phyloP scores from a whole-genome alignment of 306 rosid species.

The Cucurbita ficifolia region DNA sequence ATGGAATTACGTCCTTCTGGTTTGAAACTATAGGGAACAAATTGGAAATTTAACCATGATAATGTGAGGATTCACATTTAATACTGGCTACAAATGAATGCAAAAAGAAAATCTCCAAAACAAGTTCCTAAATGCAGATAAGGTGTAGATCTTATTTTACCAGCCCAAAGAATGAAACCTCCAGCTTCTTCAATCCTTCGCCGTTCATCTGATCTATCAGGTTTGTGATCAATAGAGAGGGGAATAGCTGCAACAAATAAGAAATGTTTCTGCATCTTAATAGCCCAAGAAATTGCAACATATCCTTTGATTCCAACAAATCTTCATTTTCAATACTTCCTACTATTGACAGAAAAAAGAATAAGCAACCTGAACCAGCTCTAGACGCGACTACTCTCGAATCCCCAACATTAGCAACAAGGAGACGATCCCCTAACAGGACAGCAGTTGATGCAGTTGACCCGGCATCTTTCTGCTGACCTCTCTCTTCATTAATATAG shows the following conservation, averaged over 20 bases:
- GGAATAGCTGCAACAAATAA: conserved; percentile 43
- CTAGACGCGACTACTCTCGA: conserved; percentile 79
- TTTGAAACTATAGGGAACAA: no score
- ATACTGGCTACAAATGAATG: neutral
- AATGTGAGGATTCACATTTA: neutral
- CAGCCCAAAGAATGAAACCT: conserved; percentile 83
- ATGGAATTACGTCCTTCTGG: neutral
- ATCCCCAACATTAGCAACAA: conserved; percentile 94
- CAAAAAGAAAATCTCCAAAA: neutral
- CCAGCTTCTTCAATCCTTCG: conserved; percentile 79
- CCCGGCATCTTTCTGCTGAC: conserved; percentile 73
- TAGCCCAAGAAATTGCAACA: neutral
- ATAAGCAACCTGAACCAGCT: conserved; percentile 67
- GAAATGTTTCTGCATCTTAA: conserved; percentile 4
- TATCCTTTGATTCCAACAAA: neutral
- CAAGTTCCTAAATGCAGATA: neutral
- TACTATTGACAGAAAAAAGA: conserved; percentile 18
- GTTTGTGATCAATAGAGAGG: conserved; percentile 74
- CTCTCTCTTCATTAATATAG: conserved; percentile 64
- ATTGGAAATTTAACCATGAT: neutral
- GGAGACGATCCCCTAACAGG: conserved; percentile 59
- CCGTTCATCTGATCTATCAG: conserved; percentile 83
- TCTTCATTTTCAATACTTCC: neutral
- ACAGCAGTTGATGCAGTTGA: conserved; percentile 86
- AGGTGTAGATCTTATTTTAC: conserved; percentile 19